Percentiles rank a stretch among this genome's conserved stretches.
Conservation (phyloP, 2,329 filamentous ascomycete genomes). For the Tolypocladium cylindrosporum region DNA sequence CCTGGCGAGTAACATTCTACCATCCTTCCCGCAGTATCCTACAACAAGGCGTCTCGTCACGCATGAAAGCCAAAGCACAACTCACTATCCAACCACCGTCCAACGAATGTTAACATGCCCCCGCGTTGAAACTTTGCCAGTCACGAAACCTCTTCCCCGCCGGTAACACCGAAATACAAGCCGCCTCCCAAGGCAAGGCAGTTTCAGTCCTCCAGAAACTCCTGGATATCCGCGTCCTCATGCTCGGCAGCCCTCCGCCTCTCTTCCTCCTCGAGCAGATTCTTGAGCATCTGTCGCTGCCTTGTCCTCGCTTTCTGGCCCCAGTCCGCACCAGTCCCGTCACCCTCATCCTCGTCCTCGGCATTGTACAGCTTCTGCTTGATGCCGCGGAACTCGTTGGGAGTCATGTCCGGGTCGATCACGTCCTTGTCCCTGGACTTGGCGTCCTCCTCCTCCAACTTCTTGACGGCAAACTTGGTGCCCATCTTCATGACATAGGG, state of each 20-base stretch:
- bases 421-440: conserved; percentile 18
- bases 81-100: not conserved
- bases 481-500: conserved; percentile 64
- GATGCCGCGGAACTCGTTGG: conserved; percentile 54
- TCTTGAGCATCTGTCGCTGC: conserved; percentile 57
- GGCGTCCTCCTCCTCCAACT: conserved; percentile 49
- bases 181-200: not conserved
- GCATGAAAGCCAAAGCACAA: not conserved
- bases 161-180: not conserved
- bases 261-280: conserved; percentile 54
- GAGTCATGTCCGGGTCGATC: conserved; percentile 40
- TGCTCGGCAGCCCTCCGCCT: conserved; percentile 50
- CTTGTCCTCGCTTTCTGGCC: conserved; percentile 61
- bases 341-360: conserved; percentile 33
- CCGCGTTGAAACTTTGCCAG: not conserved
- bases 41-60: too few relatives aligned
- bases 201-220: conserved; percentile 48
- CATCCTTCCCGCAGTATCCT: not conserved
- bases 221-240: conserved; percentile 66
- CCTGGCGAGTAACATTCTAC: not conserved
- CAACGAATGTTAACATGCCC: not conserved
- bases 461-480: conserved; percentile 51
- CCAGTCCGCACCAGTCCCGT: conserved; percentile 47
- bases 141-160: not conserved
- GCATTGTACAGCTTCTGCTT: conserved; percentile 41